Evolutionary conservation across 176 grass and related monocot genomes (phyloP).

Genomic region (Triticum dicoccoides): DNA sequence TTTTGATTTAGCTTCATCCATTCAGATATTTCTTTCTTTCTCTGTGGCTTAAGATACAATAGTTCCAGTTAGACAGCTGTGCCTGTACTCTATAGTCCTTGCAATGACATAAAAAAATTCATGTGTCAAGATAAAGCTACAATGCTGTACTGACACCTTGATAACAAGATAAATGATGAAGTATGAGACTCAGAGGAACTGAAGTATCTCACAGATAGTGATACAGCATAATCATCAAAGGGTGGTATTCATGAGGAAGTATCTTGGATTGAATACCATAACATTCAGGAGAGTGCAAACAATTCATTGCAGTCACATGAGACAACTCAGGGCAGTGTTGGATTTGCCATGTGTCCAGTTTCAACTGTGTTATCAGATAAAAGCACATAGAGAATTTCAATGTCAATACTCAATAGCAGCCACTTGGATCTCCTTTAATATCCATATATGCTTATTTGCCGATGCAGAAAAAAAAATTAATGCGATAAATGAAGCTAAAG

Average conservation of each 20-base stretch:
- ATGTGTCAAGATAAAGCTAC: neutral
- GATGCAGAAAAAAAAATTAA: neutral
- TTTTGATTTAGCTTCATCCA: slow-evolving; percentile 18
- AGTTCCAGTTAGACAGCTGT: slow-evolving; percentile 6
- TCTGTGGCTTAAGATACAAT: slow-evolving; percentile 2
- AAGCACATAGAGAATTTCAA: neutral
- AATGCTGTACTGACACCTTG: neutral
- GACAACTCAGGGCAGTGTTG: neutral
- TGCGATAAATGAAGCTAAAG: neutral
- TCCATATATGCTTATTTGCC: neutral
- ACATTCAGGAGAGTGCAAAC: neutral
- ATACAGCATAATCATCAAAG: neutral
- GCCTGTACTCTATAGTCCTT: neutral
- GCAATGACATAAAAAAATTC: slow-evolving; percentile 4
- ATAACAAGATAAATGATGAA: slow-evolving; percentile 15
- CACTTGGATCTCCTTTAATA: neutral
- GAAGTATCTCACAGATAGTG: neutral
- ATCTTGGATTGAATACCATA: neutral
- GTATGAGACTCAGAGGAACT: neutral
- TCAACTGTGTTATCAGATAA: neutral
- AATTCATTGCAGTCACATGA: neutral
- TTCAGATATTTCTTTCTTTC: neutral
- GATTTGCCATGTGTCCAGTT: neutral
- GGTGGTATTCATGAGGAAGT: neutral
- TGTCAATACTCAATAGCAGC: neutral